phyloP scores from a whole-genome alignment of 2,329 filamentous ascomycete species.

The Alternaria gaisen region DNA sequence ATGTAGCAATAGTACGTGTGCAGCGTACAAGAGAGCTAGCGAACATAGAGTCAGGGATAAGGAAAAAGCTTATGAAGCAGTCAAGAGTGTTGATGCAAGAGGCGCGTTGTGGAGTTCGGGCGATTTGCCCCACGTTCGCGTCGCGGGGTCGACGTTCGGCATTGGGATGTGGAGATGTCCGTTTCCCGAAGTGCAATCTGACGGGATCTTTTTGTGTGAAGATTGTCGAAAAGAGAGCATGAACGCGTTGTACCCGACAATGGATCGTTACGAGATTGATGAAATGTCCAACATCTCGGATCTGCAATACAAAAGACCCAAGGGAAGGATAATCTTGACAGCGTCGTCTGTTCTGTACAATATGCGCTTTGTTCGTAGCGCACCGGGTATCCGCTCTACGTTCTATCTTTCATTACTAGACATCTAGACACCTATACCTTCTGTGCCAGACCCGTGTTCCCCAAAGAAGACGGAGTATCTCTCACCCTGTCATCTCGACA shows the following conservation, averaged over 20 bases:
- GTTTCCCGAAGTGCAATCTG: background rate
- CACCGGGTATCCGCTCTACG: background rate
- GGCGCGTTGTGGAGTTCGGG: constrained; percentile 5
- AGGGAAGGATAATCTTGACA: too few relatives aligned
- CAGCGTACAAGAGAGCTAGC: constrained; percentile 9
- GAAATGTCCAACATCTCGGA: too few relatives aligned
- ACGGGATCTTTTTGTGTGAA: background rate
- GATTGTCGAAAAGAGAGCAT: background rate
- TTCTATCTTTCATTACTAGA: background rate
- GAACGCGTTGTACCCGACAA: background rate
- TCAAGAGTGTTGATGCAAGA: background rate
- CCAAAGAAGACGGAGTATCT: background rate
- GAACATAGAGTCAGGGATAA: constrained; percentile 10
- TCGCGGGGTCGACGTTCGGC: constrained; percentile 21
- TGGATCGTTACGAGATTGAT: too few relatives aligned
- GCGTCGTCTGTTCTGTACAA: background rate
- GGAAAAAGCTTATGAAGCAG: background rate
- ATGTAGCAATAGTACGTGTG: constrained; percentile 1
- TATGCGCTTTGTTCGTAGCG: background rate
- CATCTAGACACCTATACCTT: background rate
- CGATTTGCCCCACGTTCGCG: constrained; percentile 12
- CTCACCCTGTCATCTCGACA: constrained; percentile 39
- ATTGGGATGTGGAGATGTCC: constrained; percentile 9
- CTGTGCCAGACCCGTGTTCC: background rate
- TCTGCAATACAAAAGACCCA: too few relatives aligned